phyloP scores from a whole-genome alignment of 495 filamentous ascomycete species.

The Evernia prunastri region DNA sequence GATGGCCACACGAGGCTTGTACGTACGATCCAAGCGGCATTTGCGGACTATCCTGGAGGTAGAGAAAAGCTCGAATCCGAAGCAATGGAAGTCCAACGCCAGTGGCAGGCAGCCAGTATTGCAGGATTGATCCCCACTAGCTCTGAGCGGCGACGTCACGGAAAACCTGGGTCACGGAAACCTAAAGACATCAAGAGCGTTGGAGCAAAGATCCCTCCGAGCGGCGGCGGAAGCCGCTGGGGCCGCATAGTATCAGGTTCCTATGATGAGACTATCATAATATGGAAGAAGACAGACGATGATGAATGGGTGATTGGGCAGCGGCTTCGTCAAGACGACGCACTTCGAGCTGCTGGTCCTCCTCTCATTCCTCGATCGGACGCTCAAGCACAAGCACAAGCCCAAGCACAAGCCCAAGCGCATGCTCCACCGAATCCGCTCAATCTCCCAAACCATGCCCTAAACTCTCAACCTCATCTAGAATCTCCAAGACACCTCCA shows the following conservation, averaged over 20 bases:
- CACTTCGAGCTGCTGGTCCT: slow-evolving; percentile 41
- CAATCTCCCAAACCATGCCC: not conserved
- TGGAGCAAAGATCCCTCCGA: slow-evolving; percentile 79
- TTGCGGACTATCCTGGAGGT: slow-evolving; percentile 79
- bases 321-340: slow-evolving; percentile 60
- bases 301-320: slow-evolving; percentile 73
- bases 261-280: slow-evolving; percentile 90
- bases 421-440: slow-evolving; percentile 18
- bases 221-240: slow-evolving; percentile 79
- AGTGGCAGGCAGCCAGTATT: slow-evolving; percentile 63
- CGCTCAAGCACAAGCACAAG: slow-evolving; percentile 16
- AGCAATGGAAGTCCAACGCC: slow-evolving; percentile 63
- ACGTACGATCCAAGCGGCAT: slow-evolving; percentile 88
- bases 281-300: slow-evolving; percentile 80
- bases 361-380: slow-evolving; percentile 21
- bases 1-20: slow-evolving; percentile 76
- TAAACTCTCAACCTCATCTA: slow-evolving; percentile 16
- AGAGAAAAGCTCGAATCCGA: slow-evolving; percentile 63
- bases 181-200: slow-evolving; percentile 70
- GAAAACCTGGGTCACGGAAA: slow-evolving; percentile 70
- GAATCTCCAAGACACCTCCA: slow-evolving; percentile 13
- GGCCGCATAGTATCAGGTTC: slow-evolving; percentile 88
- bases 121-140: slow-evolving; percentile 46
- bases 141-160: slow-evolving; percentile 42
- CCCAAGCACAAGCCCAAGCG: slow-evolving; percentile 8